These are phyloP conservation scores for Coniferiporia sulphurascens DNA, from an alignment of 1,284 basidiomycete species.

Conservation along the genomic window DNA sequence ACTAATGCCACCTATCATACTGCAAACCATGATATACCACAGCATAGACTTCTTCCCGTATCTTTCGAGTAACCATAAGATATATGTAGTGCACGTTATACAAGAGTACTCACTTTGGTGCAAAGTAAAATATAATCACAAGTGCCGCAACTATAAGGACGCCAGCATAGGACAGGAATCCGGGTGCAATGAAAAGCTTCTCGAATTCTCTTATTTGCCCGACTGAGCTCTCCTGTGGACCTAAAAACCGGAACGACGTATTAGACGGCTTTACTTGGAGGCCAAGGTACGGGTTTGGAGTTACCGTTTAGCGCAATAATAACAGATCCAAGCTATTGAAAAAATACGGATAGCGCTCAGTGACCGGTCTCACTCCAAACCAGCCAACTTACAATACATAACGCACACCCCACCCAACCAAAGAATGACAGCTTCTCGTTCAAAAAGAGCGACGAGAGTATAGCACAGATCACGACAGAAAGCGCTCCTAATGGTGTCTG, in stretches of 20 bases:
- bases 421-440: slow-evolving; percentile 58
- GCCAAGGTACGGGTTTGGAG: background rate
- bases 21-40: slow-evolving; percentile 59
- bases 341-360: background rate
- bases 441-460: slow-evolving; percentile 65
- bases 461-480: slow-evolving; percentile 66
- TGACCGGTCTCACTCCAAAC: background rate
- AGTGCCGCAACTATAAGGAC: slow-evolving; percentile 33
- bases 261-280: background rate
- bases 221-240: slow-evolving; percentile 50
- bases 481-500: slow-evolving; percentile 62
- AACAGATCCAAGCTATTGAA: slow-evolving; percentile 17
- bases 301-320: slow-evolving; percentile 54
- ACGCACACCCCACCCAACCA: slow-evolving; percentile 56
- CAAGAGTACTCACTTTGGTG: slow-evolving; percentile 29
- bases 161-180: slow-evolving; percentile 57
- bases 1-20: slow-evolving; percentile 62
- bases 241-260: slow-evolving; percentile 2
- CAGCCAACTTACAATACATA: slow-evolving; percentile 42
- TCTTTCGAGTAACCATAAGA: slow-evolving; percentile 20
- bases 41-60: slow-evolving; percentile 66
- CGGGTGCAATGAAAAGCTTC: slow-evolving; percentile 54
- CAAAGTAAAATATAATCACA: slow-evolving; percentile 40
- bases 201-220: slow-evolving; percentile 57
- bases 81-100: background rate